phyloP scores from a whole-genome alignment of 116 monocot species.

The Trichopus zeylanicus region DNA sequence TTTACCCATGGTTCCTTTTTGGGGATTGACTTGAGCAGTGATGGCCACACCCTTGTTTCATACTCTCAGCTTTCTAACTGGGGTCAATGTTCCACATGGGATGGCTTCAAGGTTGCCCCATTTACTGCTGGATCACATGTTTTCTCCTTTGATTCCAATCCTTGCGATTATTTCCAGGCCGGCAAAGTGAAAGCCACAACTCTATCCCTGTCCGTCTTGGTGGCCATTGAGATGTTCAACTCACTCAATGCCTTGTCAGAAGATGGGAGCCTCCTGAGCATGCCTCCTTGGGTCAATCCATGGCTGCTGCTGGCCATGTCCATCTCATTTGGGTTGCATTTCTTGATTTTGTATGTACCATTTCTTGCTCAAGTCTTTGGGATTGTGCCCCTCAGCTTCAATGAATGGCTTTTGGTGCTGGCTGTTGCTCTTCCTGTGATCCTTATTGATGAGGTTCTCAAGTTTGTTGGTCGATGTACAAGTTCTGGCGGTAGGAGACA shows the following conservation, averaged over 20 bases:
- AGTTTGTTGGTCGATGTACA: constrained; percentile 67
- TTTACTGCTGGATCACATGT: constrained; percentile 64
- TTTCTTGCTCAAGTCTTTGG: constrained; percentile 90
- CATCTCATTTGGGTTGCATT: constrained; percentile 77
- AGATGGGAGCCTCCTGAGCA: constrained; percentile 69
- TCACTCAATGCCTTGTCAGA: constrained; percentile 93
- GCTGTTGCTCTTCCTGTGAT: constrained; percentile 84
- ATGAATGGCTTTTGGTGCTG: constrained; percentile 88
- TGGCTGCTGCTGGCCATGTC: constrained; percentile 96
- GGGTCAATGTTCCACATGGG: constrained; percentile 76
- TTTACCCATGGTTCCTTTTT: constrained; percentile 84
- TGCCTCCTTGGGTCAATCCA: constrained; percentile 96
- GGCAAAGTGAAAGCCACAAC: constrained; percentile 95
- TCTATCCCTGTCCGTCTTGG: constrained; percentile 88
- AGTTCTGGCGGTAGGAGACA: constrained; percentile 11
- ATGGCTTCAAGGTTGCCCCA: constrained; percentile 51
- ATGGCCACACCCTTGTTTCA: constrained; percentile 82
- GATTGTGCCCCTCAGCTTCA: constrained; percentile 84
- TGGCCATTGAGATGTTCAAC: constrained; percentile 98
- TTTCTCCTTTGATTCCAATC: constrained; percentile 56
- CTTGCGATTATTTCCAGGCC: constrained; percentile 76
- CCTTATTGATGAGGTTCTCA: constrained; percentile 81
- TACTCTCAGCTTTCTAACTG: constrained; percentile 93
- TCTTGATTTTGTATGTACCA: constrained; percentile 84
- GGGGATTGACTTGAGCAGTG: constrained; percentile 73